Evolutionary conservation across 176 grass and related monocot species (phyloP), one percentile per base, ranked within the genome.

Genomic region (Cenchrus purpureus): DNA sequence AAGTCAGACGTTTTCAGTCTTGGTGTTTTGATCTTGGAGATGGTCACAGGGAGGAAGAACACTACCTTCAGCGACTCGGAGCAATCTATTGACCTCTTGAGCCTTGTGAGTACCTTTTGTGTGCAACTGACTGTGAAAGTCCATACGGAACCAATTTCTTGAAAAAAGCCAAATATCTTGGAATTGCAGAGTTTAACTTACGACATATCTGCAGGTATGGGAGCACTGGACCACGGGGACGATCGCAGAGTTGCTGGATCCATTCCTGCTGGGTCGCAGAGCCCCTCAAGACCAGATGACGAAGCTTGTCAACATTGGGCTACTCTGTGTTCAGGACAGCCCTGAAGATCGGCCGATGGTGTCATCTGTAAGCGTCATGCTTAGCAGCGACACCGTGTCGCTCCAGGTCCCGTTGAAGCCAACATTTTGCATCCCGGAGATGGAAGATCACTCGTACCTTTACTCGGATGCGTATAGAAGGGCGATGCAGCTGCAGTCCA

Each of bases 311-410:
- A 85, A 91, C 80, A 63, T 92, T 44, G 92, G 85, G 17, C 45
- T 97, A 52, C 77, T 92, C 7, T 97, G 95, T 25, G 86, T 92
- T 19, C 95, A 97, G 75, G 92, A 97, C 42, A 75, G 40, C 68
- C 84, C 78, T 7, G 29, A 42, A 14, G 69, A 95, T 3, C 48
- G 93, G 74, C 90, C 93, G 12, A 65, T 13, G 53, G 88, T 90
- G 87, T 90, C 85, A 44, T 53, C 83, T 6, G 87, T 90, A 48
- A 89, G 57, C 25, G 86, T 88, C 51, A 92, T 95, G 93, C 85
- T 95, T 8, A 75, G 86, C 77, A 80, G 85, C 49, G 68, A 83
- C 53, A 90, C 85, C 0, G 45, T 84, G 8, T 90, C 90, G 2
- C 46, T 92, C 9, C 68, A 87, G 58, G 79, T 59, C 2, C 92